phyloP scores from a whole-genome alignment of 495 filamentous ascomycete genomes.

The Daldinia concentrica region DNA sequence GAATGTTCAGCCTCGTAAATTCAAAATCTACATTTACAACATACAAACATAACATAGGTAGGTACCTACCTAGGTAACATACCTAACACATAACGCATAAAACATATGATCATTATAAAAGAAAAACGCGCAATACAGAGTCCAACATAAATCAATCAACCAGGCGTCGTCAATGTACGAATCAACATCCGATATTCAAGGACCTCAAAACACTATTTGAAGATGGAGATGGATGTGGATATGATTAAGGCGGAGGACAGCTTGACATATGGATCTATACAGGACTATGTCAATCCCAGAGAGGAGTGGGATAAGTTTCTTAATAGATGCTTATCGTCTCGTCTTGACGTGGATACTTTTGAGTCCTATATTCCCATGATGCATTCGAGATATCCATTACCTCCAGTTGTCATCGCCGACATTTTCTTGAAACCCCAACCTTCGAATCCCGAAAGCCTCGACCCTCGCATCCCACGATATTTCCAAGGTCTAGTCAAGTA shows the following conservation, averaged over 20 bases:
- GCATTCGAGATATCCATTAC: slow-evolving; percentile 55
- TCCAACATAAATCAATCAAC: background rate
- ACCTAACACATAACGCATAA: background rate
- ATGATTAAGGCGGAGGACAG: background rate
- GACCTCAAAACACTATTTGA: background rate
- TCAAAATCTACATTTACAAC: background rate
- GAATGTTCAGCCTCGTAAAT: slow-evolving; percentile 21
- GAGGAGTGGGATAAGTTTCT: slow-evolving; percentile 60
- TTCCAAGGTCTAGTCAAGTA: slow-evolving; percentile 66
- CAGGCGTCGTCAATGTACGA: background rate
- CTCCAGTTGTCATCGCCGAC: slow-evolving; percentile 62
- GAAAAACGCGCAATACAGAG: background rate
- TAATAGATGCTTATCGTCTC: slow-evolving; percentile 52
- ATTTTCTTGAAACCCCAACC: slow-evolving; percentile 65
- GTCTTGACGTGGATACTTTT: slow-evolving; percentile 60
- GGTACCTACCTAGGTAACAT: no score
- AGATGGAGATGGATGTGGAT: slow-evolving; percentile 42
- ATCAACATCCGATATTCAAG: background rate
- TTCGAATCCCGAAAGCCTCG: slow-evolving; percentile 61
- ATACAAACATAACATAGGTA: background rate
- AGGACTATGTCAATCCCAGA: slow-evolving; percentile 13
- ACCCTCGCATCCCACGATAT: slow-evolving; percentile 72
- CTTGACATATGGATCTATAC: background rate
- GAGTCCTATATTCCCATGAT: slow-evolving; percentile 53
- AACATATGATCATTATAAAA: background rate